phyloP scores from a whole-genome alignment of 202 grass and related monocot species.

The Setaria viridis region DNA sequence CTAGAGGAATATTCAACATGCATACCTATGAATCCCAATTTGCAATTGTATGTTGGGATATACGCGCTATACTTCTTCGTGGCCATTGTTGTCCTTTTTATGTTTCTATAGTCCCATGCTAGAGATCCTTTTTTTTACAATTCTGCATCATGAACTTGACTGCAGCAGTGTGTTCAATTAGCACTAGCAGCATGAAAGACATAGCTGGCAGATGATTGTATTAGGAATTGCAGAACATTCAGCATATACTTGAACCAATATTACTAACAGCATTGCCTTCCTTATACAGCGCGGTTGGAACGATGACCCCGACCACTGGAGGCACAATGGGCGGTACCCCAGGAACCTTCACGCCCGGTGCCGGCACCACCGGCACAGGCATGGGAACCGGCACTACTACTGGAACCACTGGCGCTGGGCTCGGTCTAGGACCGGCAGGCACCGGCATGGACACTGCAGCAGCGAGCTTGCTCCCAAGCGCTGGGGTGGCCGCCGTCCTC shows the following conservation, averaged over 20 bases:
- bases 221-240: background rate
- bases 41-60: background rate
- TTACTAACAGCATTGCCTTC: background rate
- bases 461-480: conserved; percentile 23
- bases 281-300: conserved; percentile 61
- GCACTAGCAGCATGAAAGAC: background rate
- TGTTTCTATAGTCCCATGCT: background rate
- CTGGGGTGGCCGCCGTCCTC: conserved; percentile 9
- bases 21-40: background rate
- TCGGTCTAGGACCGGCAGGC: conserved; percentile 74
- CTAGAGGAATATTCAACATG: background rate
- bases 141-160: background rate
- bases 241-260: background rate
- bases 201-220: background rate
- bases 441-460: conserved; percentile 59
- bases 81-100: background rate
- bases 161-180: background rate
- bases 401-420: conserved; percentile 51
- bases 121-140: background rate
- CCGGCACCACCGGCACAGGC: conserved; percentile 42
- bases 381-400: conserved; percentile 50
- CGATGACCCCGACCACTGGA: conserved; percentile 47
- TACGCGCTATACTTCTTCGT: background rate
- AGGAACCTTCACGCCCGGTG: conserved; percentile 50
- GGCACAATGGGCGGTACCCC: conserved; percentile 53